phyloP scores from a whole-genome alignment of 1,139 yeast species.

The Nakaseomyces kungkrabaensis region DNA sequence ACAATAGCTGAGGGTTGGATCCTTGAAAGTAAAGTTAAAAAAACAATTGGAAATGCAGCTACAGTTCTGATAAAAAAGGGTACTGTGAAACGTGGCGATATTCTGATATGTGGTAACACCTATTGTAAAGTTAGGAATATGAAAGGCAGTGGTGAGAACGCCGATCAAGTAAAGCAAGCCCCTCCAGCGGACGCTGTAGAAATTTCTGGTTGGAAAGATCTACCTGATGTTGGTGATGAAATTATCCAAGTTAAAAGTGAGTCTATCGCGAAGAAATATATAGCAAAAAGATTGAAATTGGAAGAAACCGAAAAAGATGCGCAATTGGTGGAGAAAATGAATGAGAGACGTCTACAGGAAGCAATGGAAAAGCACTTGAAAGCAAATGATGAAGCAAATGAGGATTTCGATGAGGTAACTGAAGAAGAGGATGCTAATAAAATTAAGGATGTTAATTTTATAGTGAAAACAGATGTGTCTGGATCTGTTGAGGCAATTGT shows the following conservation, averaged over 20 bases:
- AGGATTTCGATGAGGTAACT: conserved; percentile 27
- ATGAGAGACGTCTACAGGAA: conserved; percentile 40
- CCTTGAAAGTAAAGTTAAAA: conserved; percentile 73
- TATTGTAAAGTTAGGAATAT: conserved; percentile 82
- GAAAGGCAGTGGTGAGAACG: conserved; percentile 51
- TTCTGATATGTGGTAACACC: conserved; percentile 75
- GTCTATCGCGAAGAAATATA: conserved; percentile 63
- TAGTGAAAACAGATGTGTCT: conserved; percentile 82
- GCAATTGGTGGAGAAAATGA: conserved; percentile 59
- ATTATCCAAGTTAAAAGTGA: conserved; percentile 71
- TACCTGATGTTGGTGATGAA: conserved; percentile 88
- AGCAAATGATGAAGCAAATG: conserved; percentile 40
- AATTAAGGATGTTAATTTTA: conserved; percentile 44
- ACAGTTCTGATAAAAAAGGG: conserved; percentile 80
- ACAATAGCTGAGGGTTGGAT: conserved; percentile 77
- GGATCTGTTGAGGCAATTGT: conserved; percentile 56
- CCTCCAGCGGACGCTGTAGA: conserved; percentile 90
- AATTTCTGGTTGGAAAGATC: conserved; percentile 87
- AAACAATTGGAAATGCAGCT: conserved; percentile 80
- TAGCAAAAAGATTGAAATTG: conserved; percentile 51
- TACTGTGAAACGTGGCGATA: conserved; percentile 54
- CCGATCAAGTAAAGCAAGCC: conserved; percentile 48
- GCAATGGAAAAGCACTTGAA: conserved; percentile 11
- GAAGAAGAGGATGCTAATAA: conserved; percentile 10
- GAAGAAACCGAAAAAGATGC: conserved; percentile 51